Evolutionary conservation across 78 protist species (phyloP), one percentile per base, ranked within the genome.

Genomic region (Trichosphaerium sp.): DNA sequence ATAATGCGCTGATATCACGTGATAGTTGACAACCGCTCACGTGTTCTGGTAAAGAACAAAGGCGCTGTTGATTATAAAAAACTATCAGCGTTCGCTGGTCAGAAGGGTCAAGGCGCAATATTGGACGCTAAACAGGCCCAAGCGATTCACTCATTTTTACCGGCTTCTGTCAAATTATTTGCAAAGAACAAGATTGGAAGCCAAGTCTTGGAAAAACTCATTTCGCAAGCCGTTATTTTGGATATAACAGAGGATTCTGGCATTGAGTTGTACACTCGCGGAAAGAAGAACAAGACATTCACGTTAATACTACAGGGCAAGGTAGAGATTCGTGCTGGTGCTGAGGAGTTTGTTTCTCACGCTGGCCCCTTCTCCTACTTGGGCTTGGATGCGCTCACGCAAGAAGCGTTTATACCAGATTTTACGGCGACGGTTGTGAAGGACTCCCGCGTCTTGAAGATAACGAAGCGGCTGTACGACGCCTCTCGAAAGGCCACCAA

Each of bases 311-410:
- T 82, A 4, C 68, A 59, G n/a, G 88, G 88, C 12, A 59, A 49
- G 34, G 38, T 82, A 10, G 83, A 75, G 44, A 60, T 82, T 41
- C 42, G 47, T 25, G 61, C 74, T 2, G 82, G 83, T 43, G 41
- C 41, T 21, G 88, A 82, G 40, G 78, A 65, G 10, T 60, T 82
- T 35, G 40, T 58, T 40, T 77, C 84, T 10, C 75, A 72, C 25
- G 69, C 65, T 43, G 88, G 88, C 23, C 88, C 83, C 37, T 82
- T 69, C 65, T 37, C 75, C n/a, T 62, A 71, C 4, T 41, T 76
- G 1, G 82, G 82, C 62, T 34, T 76, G n/a, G 69, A 71, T 23
- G 75, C 72, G 5, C 55, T 76, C 2, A 66, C 47, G 48, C 10
- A 34, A 0, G 71, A 74, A 8, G 40, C 43, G 5, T 74, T 74